Evolutionary conservation across 177 flowering plant genomes (phyloP).

Genomic region (Tripterygium wilfordii): DNA sequence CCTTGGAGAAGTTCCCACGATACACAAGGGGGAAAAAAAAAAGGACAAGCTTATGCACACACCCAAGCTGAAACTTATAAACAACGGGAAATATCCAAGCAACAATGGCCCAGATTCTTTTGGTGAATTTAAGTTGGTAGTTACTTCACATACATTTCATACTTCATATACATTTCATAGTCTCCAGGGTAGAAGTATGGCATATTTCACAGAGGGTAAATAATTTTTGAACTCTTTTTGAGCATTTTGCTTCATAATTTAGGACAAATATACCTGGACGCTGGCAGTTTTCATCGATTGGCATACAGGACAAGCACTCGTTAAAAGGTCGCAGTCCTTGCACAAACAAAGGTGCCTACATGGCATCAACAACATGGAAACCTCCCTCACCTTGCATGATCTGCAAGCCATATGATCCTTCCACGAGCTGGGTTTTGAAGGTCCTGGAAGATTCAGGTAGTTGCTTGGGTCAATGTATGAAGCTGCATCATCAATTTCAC

Average conservation of each 20-base stretch:
- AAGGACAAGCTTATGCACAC: too few relatives aligned
- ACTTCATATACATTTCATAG: too few relatives aligned
- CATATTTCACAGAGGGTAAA: too few relatives aligned
- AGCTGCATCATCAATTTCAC: slow-evolving; percentile 66
- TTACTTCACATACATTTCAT: too few relatives aligned
- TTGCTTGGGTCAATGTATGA: slow-evolving; percentile 37
- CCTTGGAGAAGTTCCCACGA: too few relatives aligned
- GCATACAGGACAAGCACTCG: slow-evolving; percentile 65
- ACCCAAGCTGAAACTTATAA: too few relatives aligned
- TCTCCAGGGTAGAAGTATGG: too few relatives aligned
- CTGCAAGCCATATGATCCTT: slow-evolving; percentile 41
- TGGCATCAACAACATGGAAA: slow-evolving; percentile 56
- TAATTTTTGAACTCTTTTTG: neutral
- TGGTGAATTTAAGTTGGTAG: too few relatives aligned
- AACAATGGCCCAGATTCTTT: too few relatives aligned
- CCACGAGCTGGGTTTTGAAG: slow-evolving; percentile 12
- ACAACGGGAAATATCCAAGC: too few relatives aligned
- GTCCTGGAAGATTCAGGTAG: slow-evolving; percentile 13
- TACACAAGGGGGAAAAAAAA: too few relatives aligned
- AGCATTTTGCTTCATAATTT: neutral
- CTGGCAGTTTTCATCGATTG: slow-evolving; percentile 49
- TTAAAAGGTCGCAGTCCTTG: slow-evolving; percentile 54
- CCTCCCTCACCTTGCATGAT: slow-evolving; percentile 60
- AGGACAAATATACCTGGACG: slow-evolving; percentile 60
- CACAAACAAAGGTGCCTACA: slow-evolving; percentile 83